These are phyloP conservation scores for Zygosaccharomyces bailii DNA, from an alignment of 805 yeast species.

Conservation along the genomic window DNA sequence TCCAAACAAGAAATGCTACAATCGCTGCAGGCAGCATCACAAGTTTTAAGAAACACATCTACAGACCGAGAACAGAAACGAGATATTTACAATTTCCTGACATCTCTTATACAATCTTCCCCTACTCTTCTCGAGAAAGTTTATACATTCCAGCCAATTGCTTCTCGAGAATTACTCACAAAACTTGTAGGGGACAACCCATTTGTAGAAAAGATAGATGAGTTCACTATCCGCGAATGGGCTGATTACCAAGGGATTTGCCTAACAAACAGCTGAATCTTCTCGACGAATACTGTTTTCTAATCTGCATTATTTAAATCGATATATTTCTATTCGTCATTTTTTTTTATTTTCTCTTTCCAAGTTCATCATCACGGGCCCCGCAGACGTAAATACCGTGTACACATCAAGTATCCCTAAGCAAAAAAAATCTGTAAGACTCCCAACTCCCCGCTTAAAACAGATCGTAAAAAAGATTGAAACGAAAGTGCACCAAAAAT, in stretches of 20 bases:
- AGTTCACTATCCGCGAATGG: slow-evolving; percentile 32
- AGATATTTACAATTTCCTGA: slow-evolving; percentile 25
- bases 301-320: neutral
- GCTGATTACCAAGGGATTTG: slow-evolving; percentile 35
- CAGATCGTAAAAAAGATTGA: neutral
- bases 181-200: slow-evolving; percentile 24
- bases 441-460: neutral
- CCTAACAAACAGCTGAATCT: slow-evolving; percentile 16
- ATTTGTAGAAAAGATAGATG: slow-evolving; percentile 31
- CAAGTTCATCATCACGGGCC: neutral
- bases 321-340: slow-evolving; percentile 1
- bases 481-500: neutral
- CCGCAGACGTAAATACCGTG: slow-evolving; percentile 1
- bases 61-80: slow-evolving; percentile 13
- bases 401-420: slow-evolving; percentile 3
- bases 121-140: slow-evolving; percentile 28
- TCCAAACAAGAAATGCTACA: slow-evolving; percentile 30
- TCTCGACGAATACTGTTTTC: neutral
- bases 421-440: neutral
- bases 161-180: slow-evolving; percentile 20
- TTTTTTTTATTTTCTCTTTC: neutral
- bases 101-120: slow-evolving; percentile 18
- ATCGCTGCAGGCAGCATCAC: slow-evolving; percentile 30
- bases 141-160: slow-evolving; percentile 32
- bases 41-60: slow-evolving; percentile 18